A percentile compares a stretch with the other conserved stretches of the same genome.
Conservation (phyloP, 2,329 filamentous ascomycete genomes). For the Trichophyton schoenleinii region DNA sequence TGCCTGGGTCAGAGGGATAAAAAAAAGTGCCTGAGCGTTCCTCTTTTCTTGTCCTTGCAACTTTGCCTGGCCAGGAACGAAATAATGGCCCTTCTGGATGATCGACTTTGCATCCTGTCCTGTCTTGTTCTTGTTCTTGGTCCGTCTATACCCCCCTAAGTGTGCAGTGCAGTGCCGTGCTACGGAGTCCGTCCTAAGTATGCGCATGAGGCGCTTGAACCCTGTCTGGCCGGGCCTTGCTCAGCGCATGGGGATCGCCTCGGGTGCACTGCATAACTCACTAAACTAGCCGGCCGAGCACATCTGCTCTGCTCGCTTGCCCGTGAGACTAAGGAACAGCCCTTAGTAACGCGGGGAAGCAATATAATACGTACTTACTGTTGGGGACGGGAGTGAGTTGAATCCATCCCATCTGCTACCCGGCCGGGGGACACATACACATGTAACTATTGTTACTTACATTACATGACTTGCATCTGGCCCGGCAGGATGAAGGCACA, state of each 20-base stretch:
- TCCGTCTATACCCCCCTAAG: neutral
- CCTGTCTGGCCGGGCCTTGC: neutral
- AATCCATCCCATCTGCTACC: neutral
- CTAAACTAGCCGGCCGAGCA: no score
- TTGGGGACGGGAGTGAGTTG: neutral
- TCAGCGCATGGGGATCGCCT: neutral
- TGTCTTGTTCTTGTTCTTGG: neutral
- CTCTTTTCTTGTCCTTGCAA: neutral
- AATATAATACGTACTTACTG: neutral
- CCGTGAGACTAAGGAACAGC: neutral
- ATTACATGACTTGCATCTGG: neutral
- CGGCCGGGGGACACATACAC: neutral
- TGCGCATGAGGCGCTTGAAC: neutral
- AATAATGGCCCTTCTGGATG: neutral
- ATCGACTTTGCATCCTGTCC: neutral
- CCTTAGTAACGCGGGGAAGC: neutral
- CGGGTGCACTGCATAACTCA: neutral
- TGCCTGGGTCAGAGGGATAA: neutral
- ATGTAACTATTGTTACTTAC: no score
- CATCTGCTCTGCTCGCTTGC: no score
- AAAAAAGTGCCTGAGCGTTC: neutral
- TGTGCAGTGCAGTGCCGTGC: no score
- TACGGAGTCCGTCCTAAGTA: no score
- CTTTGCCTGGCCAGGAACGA: neutral
- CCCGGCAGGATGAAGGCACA: neutral